phyloP scores from a whole-genome alignment of 306 rosid species.

The Urtica urens region DNA sequence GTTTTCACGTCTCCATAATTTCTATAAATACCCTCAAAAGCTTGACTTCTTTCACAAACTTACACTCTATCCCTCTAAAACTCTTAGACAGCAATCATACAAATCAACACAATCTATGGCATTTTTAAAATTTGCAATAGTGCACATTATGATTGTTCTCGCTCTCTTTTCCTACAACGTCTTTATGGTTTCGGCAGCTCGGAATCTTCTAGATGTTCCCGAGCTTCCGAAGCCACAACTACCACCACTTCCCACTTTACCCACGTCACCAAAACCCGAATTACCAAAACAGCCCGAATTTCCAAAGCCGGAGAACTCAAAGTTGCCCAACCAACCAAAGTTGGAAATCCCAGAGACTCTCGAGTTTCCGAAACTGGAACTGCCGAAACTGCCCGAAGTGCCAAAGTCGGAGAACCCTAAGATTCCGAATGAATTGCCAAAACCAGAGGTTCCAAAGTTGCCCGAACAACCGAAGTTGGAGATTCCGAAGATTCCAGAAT shows the following conservation, averaged over 20 bases:
- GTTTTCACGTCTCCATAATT: no score
- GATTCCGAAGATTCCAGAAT: background rate
- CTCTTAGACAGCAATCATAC: no score
- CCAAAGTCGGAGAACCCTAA: background rate
- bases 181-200: background rate
- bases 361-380: background rate
- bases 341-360: conserved; percentile 2
- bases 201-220: background rate
- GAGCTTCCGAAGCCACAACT: conserved; percentile 2
- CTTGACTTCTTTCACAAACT: no score
- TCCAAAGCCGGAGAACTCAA: conserved; percentile 6
- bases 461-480: background rate
- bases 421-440: conserved; percentile 1
- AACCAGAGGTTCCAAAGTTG: background rate
- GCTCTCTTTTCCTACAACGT: background rate
- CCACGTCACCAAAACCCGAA: background rate
- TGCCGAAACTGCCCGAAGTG: background rate
- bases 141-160: background rate
- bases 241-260: background rate
- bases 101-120: no score
- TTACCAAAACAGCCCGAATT: background rate
- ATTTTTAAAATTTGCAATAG: no score
- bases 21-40: no score
- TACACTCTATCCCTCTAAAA: no score
- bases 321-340: background rate